These are phyloP conservation scores for Taphrina pruni DNA, from an alignment of 1,139 yeast species.

Conservation along the genomic window DNA sequence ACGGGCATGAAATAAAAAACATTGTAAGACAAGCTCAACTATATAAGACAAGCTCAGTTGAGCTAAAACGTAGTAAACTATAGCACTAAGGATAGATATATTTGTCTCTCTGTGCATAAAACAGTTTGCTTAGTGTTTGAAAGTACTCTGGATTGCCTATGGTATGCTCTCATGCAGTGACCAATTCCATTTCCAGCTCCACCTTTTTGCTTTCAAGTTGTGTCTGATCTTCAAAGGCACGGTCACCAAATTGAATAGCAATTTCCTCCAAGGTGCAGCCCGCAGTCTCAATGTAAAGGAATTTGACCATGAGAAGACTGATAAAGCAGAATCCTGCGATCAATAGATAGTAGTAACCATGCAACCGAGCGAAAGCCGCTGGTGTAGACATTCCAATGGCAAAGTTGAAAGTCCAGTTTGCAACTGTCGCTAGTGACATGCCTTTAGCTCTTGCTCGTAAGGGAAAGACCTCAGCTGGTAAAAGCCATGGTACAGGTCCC, in stretches of 20 bases:
- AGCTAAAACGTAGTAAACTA: no score
- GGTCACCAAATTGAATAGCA: slow-evolving; percentile 11
- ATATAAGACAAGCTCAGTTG: no score
- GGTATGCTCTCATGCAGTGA: background rate
- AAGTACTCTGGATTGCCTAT: no score
- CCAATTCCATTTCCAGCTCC: background rate
- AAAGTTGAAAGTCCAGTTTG: slow-evolving; percentile 13
- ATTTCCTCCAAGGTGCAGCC: slow-evolving; percentile 17
- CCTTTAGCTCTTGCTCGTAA: slow-evolving; percentile 11
- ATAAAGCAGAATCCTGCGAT: slow-evolving; percentile 11
- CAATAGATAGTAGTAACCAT: slow-evolving; percentile 11
- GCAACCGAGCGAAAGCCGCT: slow-evolving; percentile 5
- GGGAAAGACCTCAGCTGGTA: slow-evolving; percentile 15
- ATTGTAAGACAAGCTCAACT: no score
- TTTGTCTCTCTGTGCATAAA: no score
- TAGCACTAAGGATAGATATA: no score
- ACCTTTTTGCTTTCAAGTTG: slow-evolving; percentile 1
- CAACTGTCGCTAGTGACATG: slow-evolving; percentile 13
- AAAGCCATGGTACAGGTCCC: slow-evolving; percentile 13
- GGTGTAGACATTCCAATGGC: slow-evolving; percentile 15
- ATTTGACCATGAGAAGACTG: slow-evolving; percentile 10
- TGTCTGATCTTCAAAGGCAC: slow-evolving; percentile 6
- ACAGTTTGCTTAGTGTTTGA: no score
- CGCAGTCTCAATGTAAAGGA: slow-evolving; percentile 5
- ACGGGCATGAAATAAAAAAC: no score